These are phyloP conservation scores for Nissolia schottii DNA, from an alignment of 306 rosid genomes.

Conservation along the genomic window DNA sequence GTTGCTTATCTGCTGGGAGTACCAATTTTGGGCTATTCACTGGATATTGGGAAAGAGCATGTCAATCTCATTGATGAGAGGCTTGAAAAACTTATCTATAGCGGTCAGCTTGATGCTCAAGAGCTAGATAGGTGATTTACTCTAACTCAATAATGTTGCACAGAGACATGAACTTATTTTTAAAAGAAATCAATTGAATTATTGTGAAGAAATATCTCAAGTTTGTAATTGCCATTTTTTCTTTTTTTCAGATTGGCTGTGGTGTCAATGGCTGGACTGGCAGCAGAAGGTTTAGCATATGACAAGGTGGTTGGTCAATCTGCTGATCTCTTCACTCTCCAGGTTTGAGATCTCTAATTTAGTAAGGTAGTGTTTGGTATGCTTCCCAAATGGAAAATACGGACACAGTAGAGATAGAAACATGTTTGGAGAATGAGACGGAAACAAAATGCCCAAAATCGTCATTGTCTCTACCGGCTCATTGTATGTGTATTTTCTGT, in stretches of 20 bases:
- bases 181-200: not conserved
- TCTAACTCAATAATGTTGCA: not conserved
- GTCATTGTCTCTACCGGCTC: no score
- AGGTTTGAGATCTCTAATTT: conserved; percentile 34
- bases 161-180: not conserved
- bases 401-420: no score
- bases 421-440: no score
- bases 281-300: conserved; percentile 85
- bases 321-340: conserved; percentile 64
- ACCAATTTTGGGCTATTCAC: conserved; percentile 75
- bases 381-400: no score
- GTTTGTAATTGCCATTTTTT: not conserved
- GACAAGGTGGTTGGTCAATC: conserved; percentile 94
- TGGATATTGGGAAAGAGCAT: conserved; percentile 95
- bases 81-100: conserved; percentile 78
- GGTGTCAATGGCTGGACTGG: conserved; percentile 93
- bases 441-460: no score
- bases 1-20: conserved; percentile 88
- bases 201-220: not conserved
- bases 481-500: no score
- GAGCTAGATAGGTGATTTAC: conserved; percentile 66
- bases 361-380: no score
- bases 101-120: conserved; percentile 86
- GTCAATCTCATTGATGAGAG: conserved; percentile 88
- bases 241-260: conserved; percentile 63